These are phyloP conservation scores for Microdochium paspali DNA, from an alignment of 2,329 filamentous ascomycete genomes.

Conservation along the genomic window DNA sequence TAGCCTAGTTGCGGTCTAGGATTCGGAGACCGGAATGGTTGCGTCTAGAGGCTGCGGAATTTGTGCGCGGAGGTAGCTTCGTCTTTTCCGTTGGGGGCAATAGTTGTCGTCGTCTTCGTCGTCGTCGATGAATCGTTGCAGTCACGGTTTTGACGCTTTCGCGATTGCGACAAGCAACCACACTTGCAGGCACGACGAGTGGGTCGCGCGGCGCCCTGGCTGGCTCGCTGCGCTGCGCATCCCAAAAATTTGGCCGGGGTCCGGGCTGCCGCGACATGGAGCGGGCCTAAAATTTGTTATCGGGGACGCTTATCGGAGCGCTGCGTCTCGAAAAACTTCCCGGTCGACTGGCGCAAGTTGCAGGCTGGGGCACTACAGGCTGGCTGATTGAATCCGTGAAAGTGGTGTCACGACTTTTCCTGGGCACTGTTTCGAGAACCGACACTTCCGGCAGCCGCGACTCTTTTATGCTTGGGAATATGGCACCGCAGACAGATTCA, in stretches of 20 bases:
- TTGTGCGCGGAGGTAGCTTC: not conserved
- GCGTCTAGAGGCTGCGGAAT: too few species aligned
- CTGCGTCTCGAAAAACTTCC: constrained; percentile 13
- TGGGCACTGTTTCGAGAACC: too few species aligned
- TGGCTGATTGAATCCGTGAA: not conserved
- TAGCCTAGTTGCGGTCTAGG: too few species aligned
- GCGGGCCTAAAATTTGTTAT: constrained; percentile 12
- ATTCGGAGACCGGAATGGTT: too few species aligned
- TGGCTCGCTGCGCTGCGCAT: not conserved
- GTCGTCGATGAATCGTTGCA: not conserved
- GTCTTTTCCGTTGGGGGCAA: not conserved
- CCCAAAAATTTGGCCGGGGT: not conserved
- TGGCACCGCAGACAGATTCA: not conserved
- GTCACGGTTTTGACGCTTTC: not conserved
- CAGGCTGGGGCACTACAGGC: not conserved
- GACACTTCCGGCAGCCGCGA: too few species aligned
- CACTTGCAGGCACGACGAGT: too few species aligned
- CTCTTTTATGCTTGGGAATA: too few species aligned
- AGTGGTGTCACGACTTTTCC: not conserved
- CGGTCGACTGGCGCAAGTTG: constrained; percentile 7
- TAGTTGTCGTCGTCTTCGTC: too few species aligned
- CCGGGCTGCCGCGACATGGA: not conserved
- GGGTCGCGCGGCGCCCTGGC: not conserved
- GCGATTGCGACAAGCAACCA: not conserved
- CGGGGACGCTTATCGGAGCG: constrained; percentile 12